A percentile compares a stretch with the other conserved stretches of the same genome.
Conservation (phyloP, 202 grass and related monocot species). For the Tripidium arundinaceum region DNA sequence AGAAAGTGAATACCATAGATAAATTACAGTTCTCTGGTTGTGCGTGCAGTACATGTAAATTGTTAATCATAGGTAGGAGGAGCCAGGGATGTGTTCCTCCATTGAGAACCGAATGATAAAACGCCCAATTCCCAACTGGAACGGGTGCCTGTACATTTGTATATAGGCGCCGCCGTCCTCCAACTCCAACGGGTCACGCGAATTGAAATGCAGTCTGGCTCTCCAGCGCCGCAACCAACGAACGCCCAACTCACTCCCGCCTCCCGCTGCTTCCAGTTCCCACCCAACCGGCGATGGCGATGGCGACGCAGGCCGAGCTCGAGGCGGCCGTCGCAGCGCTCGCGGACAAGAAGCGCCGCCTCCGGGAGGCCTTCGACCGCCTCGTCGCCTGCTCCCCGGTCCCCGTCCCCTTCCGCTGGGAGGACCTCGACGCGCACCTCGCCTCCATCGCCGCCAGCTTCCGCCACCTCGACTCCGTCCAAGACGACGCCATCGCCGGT, state of each 20-base stretch:
- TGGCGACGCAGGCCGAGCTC: slow-evolving; percentile 13
- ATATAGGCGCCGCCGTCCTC: too few species aligned
- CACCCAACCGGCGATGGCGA: not conserved
- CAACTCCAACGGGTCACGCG: too few species aligned
- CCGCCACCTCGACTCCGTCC: not conserved
- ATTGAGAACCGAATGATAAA: too few species aligned
- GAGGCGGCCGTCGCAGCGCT: slow-evolving; percentile 31
- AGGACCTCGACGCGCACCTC: slow-evolving; percentile 39
- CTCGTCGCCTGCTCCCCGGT: slow-evolving; percentile 24
- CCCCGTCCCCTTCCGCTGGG: slow-evolving; percentile 39
- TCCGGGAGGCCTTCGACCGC: slow-evolving; percentile 30
- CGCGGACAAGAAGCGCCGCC: slow-evolving; percentile 13
- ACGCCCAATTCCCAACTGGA: not conserved
- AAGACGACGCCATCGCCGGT: too few species aligned
- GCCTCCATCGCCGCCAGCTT: slow-evolving; percentile 13
- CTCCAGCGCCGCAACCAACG: not conserved
- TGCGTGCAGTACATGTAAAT: too few species aligned
- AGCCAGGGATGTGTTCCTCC: too few species aligned
- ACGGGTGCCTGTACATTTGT: too few species aligned
- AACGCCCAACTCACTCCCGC: not conserved
- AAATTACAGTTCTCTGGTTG: too few species aligned
- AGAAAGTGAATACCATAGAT: too few species aligned
- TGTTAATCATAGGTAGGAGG: too few species aligned
- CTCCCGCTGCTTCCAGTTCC: not conserved
- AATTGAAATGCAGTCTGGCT: not conserved